Conservation (phyloP, 176 grass and related monocot species). For the Elymus sibiricus region DNA sequence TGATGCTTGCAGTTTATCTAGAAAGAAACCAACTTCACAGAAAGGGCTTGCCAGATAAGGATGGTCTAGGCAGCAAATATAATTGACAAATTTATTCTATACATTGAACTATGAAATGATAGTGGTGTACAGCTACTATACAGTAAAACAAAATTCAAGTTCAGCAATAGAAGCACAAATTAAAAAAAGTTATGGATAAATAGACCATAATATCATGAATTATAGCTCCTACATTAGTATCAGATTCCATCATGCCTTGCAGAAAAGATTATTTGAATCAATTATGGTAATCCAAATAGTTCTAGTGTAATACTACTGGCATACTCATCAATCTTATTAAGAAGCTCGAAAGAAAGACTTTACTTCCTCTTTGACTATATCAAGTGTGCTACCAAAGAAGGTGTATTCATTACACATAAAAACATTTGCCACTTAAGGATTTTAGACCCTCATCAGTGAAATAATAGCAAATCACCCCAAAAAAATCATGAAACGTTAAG, state of each 20-base stretch:
- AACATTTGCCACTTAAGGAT: neutral
- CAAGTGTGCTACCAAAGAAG: conserved; percentile 9
- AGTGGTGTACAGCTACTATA: neutral
- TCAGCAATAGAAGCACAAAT: neutral
- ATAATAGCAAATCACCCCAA: neutral
- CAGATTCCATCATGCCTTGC: neutral
- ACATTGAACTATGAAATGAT: neutral
- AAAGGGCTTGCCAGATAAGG: neutral
- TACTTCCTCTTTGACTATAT: neutral
- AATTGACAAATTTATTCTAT: neutral
- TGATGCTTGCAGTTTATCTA: neutral
- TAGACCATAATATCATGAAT: neutral
- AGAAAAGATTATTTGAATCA: neutral
- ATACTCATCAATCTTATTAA: neutral
- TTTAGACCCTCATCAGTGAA: neutral
- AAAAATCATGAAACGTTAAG: neutral
- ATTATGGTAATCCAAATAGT: neutral
- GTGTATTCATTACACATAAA: neutral
- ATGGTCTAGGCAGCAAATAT: neutral
- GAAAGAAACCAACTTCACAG: neutral
- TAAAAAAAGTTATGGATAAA: neutral
- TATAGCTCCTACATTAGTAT: neutral
- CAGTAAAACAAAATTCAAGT: conserved; percentile 3
- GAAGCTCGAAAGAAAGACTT: conserved; percentile 6
- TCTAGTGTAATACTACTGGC: neutral